Percentiles rank a stretch among this genome's conserved stretches.
Evolutionary conservation across 495 filamentous ascomycete species (phyloP).

Genomic region (Annulohypoxylon bovei): DNA sequence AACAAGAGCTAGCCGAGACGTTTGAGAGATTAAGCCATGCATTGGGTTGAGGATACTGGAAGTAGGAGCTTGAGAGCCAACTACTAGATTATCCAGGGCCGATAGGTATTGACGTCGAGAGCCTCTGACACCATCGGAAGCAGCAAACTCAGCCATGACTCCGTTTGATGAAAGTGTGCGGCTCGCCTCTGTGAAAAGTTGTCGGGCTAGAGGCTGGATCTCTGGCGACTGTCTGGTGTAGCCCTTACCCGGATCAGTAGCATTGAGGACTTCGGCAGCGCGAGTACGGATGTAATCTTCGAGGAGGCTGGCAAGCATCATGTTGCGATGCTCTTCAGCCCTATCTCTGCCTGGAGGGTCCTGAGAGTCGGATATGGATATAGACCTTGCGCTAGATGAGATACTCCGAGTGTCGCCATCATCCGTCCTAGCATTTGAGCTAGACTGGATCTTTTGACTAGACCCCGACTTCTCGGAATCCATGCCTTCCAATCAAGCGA

Average conservation of each 20-base stretch:
- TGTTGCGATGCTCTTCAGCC: conserved; percentile 45
- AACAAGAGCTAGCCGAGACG: conserved; percentile 30
- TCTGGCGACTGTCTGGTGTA: conserved; percentile 45
- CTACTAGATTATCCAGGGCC: conserved; percentile 40
- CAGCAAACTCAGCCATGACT: conserved; percentile 30
- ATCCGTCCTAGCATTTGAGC: conserved; percentile 11
- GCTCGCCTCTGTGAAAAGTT: conserved; percentile 38
- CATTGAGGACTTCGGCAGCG: conserved; percentile 43
- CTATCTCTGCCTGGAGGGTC: conserved; percentile 10
- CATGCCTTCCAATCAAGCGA: conserved; percentile 6
- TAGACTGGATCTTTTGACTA: background rate
- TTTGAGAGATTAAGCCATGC: conserved; percentile 37
- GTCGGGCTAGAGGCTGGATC: conserved; percentile 35
- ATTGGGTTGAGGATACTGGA: conserved; percentile 27
- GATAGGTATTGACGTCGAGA: conserved; percentile 39
- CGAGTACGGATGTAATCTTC: conserved; percentile 46
- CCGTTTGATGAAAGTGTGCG: conserved; percentile 38
- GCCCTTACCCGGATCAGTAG: conserved; percentile 34
- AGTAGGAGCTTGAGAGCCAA: conserved; percentile 23
- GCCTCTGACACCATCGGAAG: conserved; percentile 24
- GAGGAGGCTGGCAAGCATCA: conserved; percentile 48
- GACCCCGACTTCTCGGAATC: conserved; percentile 6
- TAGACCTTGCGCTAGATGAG: conserved; percentile 22
- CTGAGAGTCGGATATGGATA: conserved; percentile 23
- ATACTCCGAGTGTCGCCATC: conserved; percentile 29